Conservation (phyloP, 2,329 filamentous ascomycete genomes). For the Claviceps spartinae region DNA sequence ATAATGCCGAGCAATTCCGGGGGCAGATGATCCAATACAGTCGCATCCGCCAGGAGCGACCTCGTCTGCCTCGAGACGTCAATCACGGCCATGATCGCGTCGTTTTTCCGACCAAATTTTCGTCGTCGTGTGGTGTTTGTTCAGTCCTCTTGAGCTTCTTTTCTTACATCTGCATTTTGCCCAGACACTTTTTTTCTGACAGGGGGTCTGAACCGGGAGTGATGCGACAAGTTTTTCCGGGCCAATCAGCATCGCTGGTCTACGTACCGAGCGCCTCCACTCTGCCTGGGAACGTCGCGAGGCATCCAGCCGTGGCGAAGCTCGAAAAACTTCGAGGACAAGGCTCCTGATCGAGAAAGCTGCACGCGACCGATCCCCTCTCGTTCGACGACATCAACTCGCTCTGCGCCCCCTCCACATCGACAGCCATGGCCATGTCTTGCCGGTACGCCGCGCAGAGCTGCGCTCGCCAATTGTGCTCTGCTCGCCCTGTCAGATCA, state of each 20-base stretch:
- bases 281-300: not conserved
- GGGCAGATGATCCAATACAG: conserved; percentile 47
- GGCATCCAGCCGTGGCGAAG: conserved; percentile 10
- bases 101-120: conserved; percentile 14
- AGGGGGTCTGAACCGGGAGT: conserved; percentile 15
- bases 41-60: conserved; percentile 41
- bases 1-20: conserved; percentile 56
- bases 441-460: conserved; percentile 50
- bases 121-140: conserved; percentile 14
- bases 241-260: conserved; percentile 17
- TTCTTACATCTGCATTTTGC: not conserved
- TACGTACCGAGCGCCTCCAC: not conserved
- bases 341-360: conserved; percentile 11
- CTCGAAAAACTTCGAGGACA: conserved; percentile 29
- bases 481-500: conserved; percentile 30
- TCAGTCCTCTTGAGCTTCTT: not conserved
- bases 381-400: conserved; percentile 1
- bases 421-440: conserved; percentile 44
- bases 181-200: conserved; percentile 19
- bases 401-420: conserved; percentile 12
- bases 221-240: conserved; percentile 23
- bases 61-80: conserved; percentile 41
- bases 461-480: conserved; percentile 49
- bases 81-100: conserved; percentile 38
- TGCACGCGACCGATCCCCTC: conserved; percentile 9